A percentile compares a stretch with the other conserved stretches of the same genome.
Conservation (phyloP, 2,329 filamentous ascomycete genomes). For the Colletotrichum navitas region DNA sequence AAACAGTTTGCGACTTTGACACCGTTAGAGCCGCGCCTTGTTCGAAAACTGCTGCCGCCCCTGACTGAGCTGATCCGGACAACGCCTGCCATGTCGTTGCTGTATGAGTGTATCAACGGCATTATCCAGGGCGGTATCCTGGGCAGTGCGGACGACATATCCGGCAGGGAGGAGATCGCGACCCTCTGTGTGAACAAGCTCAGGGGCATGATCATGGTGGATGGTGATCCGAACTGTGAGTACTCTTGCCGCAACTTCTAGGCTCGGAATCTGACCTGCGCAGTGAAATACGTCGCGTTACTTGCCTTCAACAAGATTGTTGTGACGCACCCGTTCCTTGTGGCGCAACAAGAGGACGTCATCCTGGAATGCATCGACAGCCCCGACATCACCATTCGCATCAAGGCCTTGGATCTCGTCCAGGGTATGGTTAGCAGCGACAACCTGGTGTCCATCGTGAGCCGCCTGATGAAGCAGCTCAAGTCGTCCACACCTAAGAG, state of each 20-base stretch:
- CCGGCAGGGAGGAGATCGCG: conserved; percentile 91
- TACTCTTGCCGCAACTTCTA: conserved; percentile 41
- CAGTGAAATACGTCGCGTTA: conserved; percentile 94
- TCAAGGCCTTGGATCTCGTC: conserved; percentile 91
- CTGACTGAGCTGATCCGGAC: conserved; percentile 94
- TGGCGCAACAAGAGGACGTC: conserved; percentile 93
- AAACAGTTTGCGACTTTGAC: conserved; percentile 91
- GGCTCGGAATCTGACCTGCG: conserved; percentile 20
- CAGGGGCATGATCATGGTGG: conserved; percentile 91
- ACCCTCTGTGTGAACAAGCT: conserved; percentile 92
- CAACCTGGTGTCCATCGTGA: conserved; percentile 85
- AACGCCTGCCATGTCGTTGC: conserved; percentile 95
- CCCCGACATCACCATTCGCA: conserved; percentile 92
- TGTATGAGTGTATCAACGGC: conserved; percentile 98
- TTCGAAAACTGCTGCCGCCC: conserved; percentile 91
- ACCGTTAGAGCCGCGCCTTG: conserved; percentile 89
- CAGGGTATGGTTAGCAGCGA: conserved; percentile 94
- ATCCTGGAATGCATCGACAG: conserved; percentile 98
- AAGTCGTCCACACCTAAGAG: conserved; percentile 70
- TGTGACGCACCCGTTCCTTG: conserved; percentile 85
- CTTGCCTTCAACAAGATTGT: conserved; percentile 97
- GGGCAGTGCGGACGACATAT: conserved; percentile 81
- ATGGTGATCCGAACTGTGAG: conserved; percentile 93
- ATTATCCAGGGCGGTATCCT: conserved; percentile 97
- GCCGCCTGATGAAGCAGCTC: conserved; percentile 88